phyloP scores from a whole-genome alignment of 2,329 filamentous ascomycete genomes.

The Pseudogymnoascus sp. region DNA sequence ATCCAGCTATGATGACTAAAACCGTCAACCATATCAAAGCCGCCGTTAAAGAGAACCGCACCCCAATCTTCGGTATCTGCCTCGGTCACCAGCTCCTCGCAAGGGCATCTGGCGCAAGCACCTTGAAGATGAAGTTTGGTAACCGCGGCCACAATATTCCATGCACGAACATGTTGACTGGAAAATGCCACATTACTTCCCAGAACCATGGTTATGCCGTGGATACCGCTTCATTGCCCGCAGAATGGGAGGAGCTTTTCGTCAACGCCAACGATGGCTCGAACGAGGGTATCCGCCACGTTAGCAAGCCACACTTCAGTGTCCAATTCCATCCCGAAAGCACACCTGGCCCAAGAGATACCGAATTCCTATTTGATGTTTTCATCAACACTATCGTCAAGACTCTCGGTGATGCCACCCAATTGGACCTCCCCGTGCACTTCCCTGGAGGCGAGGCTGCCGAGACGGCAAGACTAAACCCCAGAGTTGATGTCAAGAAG shows the following conservation, averaged over 20 bases:
- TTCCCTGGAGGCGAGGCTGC: constrained; percentile 80
- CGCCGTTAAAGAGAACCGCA: constrained; percentile 70
- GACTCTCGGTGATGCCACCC: constrained; percentile 57
- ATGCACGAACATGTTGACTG: constrained; percentile 90
- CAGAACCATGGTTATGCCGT: constrained; percentile 98
- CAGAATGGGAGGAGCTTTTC: constrained; percentile 87
- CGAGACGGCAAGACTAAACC: constrained; percentile 70
- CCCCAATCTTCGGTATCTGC: constrained; percentile 96
- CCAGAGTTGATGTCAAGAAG: constrained; percentile 82
- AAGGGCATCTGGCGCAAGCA: constrained; percentile 75
- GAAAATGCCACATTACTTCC: constrained; percentile 96
- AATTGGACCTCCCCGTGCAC: constrained; percentile 64
- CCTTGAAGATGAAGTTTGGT: constrained; percentile 97
- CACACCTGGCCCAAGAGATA: constrained; percentile 89
- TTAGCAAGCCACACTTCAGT: constrained; percentile 84
- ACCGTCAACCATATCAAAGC: constrained; percentile 84
- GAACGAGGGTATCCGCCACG: constrained; percentile 94
- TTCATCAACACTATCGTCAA: constrained; percentile 80
- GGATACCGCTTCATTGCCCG: constrained; percentile 65
- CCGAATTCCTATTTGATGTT: constrained; percentile 93
- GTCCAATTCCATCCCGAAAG: constrained; percentile 99
- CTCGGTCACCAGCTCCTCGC: constrained; percentile 92
- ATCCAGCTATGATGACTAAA: constrained; percentile 80
- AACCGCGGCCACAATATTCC: constrained; percentile 98
- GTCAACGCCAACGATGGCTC: constrained; percentile 97